Percentiles rank a stretch among this genome's conserved stretches.
These are phyloP conservation scores for Volvariella volvacea DNA, from an alignment of 1,284 basidiomycete genomes.

Conservation along the genomic window DNA sequence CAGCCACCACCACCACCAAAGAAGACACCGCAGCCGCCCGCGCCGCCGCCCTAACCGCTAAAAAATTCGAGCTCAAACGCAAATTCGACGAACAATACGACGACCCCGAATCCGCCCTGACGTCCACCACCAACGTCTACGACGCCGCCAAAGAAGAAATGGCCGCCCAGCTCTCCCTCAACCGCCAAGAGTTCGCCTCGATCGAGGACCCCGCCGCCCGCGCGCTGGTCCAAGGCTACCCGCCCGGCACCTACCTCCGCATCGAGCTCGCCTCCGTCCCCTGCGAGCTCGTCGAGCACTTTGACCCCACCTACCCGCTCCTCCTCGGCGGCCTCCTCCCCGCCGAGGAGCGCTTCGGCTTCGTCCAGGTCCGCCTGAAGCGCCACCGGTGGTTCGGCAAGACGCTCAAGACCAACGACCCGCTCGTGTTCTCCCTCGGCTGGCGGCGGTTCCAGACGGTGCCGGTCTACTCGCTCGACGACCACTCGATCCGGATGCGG, in stretches of 20 bases:
- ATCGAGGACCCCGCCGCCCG: conserved; percentile 71
- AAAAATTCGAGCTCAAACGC: conserved; percentile 89
- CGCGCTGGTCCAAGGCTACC: conserved; percentile 83
- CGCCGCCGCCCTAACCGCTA: conserved; percentile 64
- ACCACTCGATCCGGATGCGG: conserved; percentile 95
- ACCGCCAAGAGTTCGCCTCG: conserved; percentile 81
- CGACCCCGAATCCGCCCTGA: conserved; percentile 66
- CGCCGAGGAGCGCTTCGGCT: conserved; percentile 89
- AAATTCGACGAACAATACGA: conserved; percentile 98
- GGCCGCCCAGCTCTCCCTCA: conserved; percentile 78
- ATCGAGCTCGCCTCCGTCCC: conserved; percentile 84
- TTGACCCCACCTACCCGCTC: conserved; percentile 88
- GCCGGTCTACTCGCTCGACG: conserved; percentile 95
- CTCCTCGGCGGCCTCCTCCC: conserved; percentile 91
- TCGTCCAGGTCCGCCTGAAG: conserved; percentile 93
- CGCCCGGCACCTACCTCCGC: conserved; percentile 91
- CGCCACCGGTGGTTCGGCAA: conserved; percentile 91
- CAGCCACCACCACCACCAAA: conserved; percentile 14
- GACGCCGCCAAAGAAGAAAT: conserved; percentile 91
- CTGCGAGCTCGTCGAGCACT: conserved; percentile 90
- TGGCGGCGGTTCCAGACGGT: conserved; percentile 96
- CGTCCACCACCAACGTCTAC: conserved; percentile 83
- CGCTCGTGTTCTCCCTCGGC: conserved; percentile 90
- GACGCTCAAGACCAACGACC: conserved; percentile 97
- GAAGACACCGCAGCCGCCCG: conserved; percentile 31